These are phyloP conservation scores for Naegleria lovaniensis DNA, from an alignment of 208 protist genomes.

Conservation along the genomic window DNA sequence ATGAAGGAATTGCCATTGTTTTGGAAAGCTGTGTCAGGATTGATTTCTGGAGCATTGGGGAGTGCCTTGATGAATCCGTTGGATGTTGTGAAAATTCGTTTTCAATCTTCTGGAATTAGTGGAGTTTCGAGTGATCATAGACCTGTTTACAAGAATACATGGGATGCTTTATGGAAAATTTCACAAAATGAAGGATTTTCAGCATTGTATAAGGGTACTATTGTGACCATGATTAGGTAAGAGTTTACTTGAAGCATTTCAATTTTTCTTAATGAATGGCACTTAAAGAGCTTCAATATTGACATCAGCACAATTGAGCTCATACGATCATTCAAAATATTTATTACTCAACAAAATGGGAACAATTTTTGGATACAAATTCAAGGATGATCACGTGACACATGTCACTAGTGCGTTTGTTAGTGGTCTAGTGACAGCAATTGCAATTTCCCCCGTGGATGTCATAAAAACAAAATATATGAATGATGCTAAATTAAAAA, in stretches of 20 bases:
- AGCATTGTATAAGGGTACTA: slow-evolving; percentile 20
- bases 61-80: background rate
- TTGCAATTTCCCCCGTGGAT: background rate
- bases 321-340: slow-evolving; percentile 31
- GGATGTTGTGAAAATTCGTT: slow-evolving; percentile 26
- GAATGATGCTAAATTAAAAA: background rate
- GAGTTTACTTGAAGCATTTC: too few relatives aligned
- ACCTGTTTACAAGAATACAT: slow-evolving; percentile 41
- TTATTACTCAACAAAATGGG: background rate
- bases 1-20: background rate
- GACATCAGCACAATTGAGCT: slow-evolving; percentile 32
- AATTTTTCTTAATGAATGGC: too few relatives aligned
- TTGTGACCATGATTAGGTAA: background rate
- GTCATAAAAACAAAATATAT: slow-evolving; percentile 23
- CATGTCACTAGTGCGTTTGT: background rate
- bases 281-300: slow-evolving; percentile 25
- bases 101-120: background rate
- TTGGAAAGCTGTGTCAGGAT: background rate
- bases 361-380: background rate
- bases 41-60: slow-evolving; percentile 14
- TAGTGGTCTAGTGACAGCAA: background rate
- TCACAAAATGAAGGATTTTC: slow-evolving; percentile 6
- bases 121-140: slow-evolving; percentile 43
- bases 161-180: background rate
- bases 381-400: background rate